Conservation (phyloP, 163 green algal species). For the Volvox carteri region DNA sequence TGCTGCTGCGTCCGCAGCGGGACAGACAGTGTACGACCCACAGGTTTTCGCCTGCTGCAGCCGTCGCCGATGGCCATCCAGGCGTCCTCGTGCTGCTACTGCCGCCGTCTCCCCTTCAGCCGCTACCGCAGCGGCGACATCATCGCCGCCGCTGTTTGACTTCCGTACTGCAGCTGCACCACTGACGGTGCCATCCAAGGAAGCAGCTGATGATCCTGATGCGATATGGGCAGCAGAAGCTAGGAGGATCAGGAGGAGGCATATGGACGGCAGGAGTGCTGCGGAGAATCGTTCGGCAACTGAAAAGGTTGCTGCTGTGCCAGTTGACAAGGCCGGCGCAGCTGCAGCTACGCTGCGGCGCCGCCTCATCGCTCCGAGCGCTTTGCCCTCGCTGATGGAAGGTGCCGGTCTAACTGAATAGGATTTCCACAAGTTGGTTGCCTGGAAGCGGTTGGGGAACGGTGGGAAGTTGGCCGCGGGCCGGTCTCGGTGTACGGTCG, state of each 20-base stretch:
- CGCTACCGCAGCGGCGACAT: not conserved
- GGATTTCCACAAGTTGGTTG: no score
- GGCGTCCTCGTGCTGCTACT: not conserved
- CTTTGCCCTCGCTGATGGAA: no score
- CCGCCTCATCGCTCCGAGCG: not conserved
- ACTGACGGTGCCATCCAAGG: not conserved
- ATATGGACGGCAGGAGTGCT: not conserved
- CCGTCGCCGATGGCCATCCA: not conserved
- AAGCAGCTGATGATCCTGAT: no score
- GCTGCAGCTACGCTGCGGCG: not conserved
- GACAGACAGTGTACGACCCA: not conserved
- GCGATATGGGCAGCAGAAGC: not conserved
- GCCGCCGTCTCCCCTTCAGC: not conserved
- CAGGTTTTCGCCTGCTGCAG: constrained; percentile 14
- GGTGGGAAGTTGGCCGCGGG: constrained; percentile 1
- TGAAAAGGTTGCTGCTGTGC: not conserved
- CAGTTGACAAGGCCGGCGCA: no score
- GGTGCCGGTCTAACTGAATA: no score
- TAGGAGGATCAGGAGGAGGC: constrained; percentile 7
- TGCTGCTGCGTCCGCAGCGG: not conserved
- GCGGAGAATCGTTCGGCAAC: not conserved
- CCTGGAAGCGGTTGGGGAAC: not conserved
- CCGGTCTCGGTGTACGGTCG: not conserved
- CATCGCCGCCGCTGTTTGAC: not conserved
- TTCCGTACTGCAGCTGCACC: not conserved